Evolutionary conservation across 2,329 filamentous ascomycete genomes (phyloP).

Genomic region (Trichophyton mentagrophytes): DNA sequence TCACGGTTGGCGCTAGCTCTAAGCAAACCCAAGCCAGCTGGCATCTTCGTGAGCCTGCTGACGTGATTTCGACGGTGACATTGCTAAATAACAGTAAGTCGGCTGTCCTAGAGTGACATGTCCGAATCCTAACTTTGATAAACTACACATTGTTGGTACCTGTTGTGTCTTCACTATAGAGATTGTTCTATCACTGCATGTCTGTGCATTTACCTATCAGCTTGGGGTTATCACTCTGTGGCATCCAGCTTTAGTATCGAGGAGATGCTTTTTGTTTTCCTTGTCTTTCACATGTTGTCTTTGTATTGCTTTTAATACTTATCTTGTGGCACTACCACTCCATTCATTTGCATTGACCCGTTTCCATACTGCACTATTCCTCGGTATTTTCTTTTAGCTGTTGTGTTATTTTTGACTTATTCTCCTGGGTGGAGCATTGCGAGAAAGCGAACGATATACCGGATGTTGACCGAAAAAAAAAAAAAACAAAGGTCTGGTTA

Average conservation of each 20-base stretch:
- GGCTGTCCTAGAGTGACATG: not conserved
- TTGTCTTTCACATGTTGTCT: not conserved
- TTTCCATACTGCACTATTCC: not conserved
- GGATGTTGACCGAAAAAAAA: not conserved
- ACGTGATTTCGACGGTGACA: conserved; percentile 60
- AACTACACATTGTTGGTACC: not conserved
- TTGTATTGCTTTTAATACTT: not conserved
- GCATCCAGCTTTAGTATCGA: not conserved
- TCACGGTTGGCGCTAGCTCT: conserved; percentile 80
- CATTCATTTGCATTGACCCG: not conserved
- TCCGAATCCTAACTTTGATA: not conserved
- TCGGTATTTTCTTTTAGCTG: not conserved
- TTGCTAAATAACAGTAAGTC: conserved; percentile 37
- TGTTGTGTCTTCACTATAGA: not conserved
- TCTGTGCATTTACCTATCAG: not conserved
- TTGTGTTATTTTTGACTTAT: not conserved
- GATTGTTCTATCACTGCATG: not conserved
- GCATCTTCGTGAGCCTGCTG: conserved; percentile 76
- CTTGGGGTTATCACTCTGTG: not conserved
- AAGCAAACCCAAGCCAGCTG: conserved; percentile 85
- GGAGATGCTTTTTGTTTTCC: not conserved
- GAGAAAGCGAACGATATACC: not conserved
- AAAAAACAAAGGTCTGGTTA: not conserved
- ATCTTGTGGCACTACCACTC: not conserved
- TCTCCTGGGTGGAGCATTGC: not conserved